Conservation (phyloP, 352 stramenopile genomes). For the Pythium aristosporum region DNA sequence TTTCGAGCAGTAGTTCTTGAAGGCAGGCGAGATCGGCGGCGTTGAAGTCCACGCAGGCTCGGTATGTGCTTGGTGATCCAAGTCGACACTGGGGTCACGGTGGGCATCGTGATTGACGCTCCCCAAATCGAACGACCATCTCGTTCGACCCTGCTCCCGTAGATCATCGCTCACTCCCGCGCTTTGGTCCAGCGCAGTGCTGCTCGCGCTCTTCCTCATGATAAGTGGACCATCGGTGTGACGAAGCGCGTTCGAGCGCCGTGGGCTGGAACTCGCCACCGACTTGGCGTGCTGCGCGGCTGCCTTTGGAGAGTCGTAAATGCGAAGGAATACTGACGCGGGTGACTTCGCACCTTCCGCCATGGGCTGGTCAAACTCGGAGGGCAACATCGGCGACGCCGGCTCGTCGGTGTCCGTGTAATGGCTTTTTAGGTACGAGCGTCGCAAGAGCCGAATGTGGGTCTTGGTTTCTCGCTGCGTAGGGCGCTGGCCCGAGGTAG, state of each 20-base stretch:
- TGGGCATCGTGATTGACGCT: not conserved
- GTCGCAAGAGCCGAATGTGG: conserved; percentile 65
- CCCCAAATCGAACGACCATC: conserved; percentile 44
- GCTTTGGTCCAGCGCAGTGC: conserved; percentile 2
- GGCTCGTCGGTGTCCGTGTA: conserved; percentile 42
- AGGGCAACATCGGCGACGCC: not conserved
- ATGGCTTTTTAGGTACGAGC: conserved; percentile 68
- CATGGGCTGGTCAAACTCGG: not conserved
- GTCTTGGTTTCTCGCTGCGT: conserved; percentile 58
- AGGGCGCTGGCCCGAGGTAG: conserved; percentile 21
- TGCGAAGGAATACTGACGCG: conserved; percentile 59
- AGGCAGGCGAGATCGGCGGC: conserved; percentile 34
- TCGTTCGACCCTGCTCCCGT: conserved; percentile 7
- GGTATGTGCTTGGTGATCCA: not conserved
- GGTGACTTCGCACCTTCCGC: conserved; percentile 29
- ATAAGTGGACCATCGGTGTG: conserved; percentile 3
- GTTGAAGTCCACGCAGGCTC: conserved; percentile 8
- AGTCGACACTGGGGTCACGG: conserved; percentile 17
- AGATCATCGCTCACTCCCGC: conserved; percentile 3
- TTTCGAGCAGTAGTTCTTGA: conserved; percentile 86
- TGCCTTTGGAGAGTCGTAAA: conserved; percentile 64
- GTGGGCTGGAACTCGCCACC: conserved; percentile 11
- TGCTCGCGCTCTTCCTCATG: conserved; percentile 8
- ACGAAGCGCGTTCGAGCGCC: not conserved
- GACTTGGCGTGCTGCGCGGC: conserved; percentile 36